phyloP scores from a whole-genome alignment of 306 rosid species.

The Dryas drummondii region DNA sequence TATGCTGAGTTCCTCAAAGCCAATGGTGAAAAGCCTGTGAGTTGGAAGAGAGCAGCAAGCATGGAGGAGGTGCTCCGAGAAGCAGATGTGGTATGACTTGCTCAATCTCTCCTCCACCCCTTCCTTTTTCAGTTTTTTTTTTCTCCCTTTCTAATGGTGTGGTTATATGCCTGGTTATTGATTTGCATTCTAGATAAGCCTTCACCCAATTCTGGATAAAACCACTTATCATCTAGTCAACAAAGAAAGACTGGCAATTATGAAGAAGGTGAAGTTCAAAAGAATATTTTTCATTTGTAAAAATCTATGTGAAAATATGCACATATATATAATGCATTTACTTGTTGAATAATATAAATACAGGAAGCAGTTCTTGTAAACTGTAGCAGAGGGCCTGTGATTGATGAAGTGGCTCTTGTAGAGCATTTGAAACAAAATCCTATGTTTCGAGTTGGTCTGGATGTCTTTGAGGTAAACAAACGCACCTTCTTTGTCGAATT shows the following conservation, averaged over 20 bases:
- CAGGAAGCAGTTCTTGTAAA: conserved; percentile 94
- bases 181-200: conserved; percentile 75
- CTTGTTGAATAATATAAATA: conserved; percentile 18
- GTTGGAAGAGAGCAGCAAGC: conserved; percentile 89
- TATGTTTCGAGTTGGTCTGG: conserved; percentile 95
- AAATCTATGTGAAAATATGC: background rate
- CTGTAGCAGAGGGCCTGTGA: conserved; percentile 96
- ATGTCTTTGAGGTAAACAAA: conserved; percentile 82
- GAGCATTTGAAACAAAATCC: conserved; percentile 85
- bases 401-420: conserved; percentile 93
- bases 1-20: conserved; percentile 80
- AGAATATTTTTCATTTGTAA: conserved; percentile 8
- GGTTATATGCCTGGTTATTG: conserved; percentile 2
- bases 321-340: background rate
- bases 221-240: conserved; percentile 94
- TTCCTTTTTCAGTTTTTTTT: background rate
- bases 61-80: conserved; percentile 96
- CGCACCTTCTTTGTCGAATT: conserved; percentile 1
- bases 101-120: background rate
- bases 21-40: conserved; percentile 84
- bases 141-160: conserved; percentile 11
- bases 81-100: conserved; percentile 74
- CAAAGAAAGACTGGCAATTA: conserved; percentile 77
- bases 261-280: conserved; percentile 77
- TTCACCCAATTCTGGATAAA: conserved; percentile 90